Evolutionary conservation across 768 basidiomycete genomes (phyloP), one percentile per base, ranked within the genome.

Genomic region (Aureoboletus auriporus): DNA sequence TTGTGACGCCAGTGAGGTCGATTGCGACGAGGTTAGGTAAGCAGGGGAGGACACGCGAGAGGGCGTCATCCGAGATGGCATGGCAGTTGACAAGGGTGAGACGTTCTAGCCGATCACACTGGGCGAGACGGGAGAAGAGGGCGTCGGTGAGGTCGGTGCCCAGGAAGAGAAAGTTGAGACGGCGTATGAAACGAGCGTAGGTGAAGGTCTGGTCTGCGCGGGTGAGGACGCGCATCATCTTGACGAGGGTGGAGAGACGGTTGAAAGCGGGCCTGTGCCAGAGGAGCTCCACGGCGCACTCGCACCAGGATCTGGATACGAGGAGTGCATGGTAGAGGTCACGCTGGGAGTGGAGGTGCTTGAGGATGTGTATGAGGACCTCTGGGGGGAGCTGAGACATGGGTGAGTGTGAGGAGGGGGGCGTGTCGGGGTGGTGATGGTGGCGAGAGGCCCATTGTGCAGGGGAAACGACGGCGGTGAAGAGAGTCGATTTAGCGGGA

Each of bases 301-400:
- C 87, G 75, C 93, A 97, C 93, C 95, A 99, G 26, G 82, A 77
- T 49, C 90, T 83, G 16, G 84, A 93, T 26, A 97, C 93, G 48
- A 86, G 82, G 51, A 94, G 76, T 35, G 81, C 77, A 54, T 75
- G 73, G 54, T 86, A 80, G 40, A 97, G 77, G 66, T 95, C 89
- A 50, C 77, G 75, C 28, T 84, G 72, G 0, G 80, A 75, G 56
- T 86, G 80, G 11, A 99, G 75, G 58, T 93, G 82, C 55, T 86
- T 89, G 57, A 99, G 78, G 61, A 97, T 88, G 63, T 95, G 86
- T 13, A 96, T 89, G 62, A 97, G 83, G 35, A 98, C 79, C 67
- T 98, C 95, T 49, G 89, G 87, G 8, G 94, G 94, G 5, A 97
- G 73, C 42, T 73, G 71, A 7, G 83, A 75, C 60, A 87, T 84